A percentile compares a stretch with the other conserved stretches of the same genome.
Evolutionary conservation across 768 basidiomycete genomes (phyloP).

Genomic region (Rhodotorula graminis): DNA sequence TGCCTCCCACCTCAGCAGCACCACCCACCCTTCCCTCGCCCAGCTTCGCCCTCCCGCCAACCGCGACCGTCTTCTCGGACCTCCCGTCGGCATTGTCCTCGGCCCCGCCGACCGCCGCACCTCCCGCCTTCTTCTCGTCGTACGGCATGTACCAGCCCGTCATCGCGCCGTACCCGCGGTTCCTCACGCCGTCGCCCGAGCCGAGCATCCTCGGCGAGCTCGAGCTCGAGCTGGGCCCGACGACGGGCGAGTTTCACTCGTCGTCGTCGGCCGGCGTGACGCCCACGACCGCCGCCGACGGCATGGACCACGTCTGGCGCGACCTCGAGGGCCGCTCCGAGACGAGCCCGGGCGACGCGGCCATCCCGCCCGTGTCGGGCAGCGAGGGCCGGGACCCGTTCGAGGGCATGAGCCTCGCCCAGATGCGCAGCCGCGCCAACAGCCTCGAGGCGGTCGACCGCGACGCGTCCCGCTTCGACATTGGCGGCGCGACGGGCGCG

Average conservation of each 20-base stretch:
- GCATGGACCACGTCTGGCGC: constrained; percentile 3
- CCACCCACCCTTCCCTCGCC: background rate
- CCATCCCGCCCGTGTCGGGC: background rate
- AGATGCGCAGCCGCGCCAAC: constrained; percentile 31
- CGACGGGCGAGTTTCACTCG: constrained; percentile 10
- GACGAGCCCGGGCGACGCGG: background rate
- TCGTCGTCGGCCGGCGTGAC: background rate
- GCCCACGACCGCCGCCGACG: background rate
- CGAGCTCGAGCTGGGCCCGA: constrained; percentile 20
- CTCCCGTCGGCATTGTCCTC: constrained; percentile 21
- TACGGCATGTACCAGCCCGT: constrained; percentile 38
- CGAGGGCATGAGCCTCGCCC: constrained; percentile 33
- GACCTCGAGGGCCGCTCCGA: background rate
- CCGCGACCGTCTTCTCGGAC: constrained; percentile 26
- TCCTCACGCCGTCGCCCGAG: constrained; percentile 35
- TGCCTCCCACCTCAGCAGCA: background rate
- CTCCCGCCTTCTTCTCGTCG: constrained; percentile 31
- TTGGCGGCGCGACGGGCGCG: background rate
- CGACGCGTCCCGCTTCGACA: constrained; percentile 12
- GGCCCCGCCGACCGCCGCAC: background rate
- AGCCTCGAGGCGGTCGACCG: constrained; percentile 32
- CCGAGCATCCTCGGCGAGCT: constrained; percentile 33
- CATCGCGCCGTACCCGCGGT: constrained; percentile 30
- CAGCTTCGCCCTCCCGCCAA: constrained; percentile 21
- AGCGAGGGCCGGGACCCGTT: constrained; percentile 29